Evolutionary conservation across 192 early-diverging fungal species (phyloP).

Genomic region (Linnemannia exigua): DNA sequence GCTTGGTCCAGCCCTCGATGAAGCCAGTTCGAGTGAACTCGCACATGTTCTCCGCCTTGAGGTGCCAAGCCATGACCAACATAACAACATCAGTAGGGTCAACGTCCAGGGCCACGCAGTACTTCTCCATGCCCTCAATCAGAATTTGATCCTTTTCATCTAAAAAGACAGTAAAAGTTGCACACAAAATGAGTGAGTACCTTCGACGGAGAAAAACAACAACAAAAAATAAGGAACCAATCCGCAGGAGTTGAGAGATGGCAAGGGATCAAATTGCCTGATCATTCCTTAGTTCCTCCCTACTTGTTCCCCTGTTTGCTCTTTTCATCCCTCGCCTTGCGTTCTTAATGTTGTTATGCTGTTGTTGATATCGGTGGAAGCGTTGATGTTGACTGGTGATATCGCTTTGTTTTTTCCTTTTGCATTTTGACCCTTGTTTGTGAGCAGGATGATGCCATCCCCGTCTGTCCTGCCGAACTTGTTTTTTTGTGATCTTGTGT

Average conservation of each 20-base stretch:
- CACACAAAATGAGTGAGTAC: neutral
- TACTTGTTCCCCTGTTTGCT: neutral
- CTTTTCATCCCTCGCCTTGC: neutral
- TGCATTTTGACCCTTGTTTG: neutral
- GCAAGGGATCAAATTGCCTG: neutral
- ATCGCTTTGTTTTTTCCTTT: neutral
- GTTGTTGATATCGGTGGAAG: neutral
- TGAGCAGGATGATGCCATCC: neutral
- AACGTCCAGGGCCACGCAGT: constrained; percentile 78
- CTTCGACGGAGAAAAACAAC: neutral
- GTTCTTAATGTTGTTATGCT: neutral
- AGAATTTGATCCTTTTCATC: constrained; percentile 74
- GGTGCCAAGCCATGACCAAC: constrained; percentile 77
- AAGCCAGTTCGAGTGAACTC: constrained; percentile 81
- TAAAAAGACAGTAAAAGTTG: constrained; percentile 40
- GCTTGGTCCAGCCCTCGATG: constrained; percentile 78
- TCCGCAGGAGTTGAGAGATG: neutral
- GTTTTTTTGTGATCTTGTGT: neutral
- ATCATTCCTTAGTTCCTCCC: neutral
- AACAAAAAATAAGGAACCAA: constrained; percentile 8
- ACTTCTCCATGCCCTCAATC: constrained; percentile 79
- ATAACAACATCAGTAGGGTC: constrained; percentile 82
- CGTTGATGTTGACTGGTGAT: neutral
- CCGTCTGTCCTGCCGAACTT: neutral
- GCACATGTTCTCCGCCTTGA: constrained; percentile 79